Percentiles rank a stretch among this genome's conserved stretches.
Conservation (phyloP, 2,329 filamentous ascomycete genomes). For the Cladophialophora immunda region DNA sequence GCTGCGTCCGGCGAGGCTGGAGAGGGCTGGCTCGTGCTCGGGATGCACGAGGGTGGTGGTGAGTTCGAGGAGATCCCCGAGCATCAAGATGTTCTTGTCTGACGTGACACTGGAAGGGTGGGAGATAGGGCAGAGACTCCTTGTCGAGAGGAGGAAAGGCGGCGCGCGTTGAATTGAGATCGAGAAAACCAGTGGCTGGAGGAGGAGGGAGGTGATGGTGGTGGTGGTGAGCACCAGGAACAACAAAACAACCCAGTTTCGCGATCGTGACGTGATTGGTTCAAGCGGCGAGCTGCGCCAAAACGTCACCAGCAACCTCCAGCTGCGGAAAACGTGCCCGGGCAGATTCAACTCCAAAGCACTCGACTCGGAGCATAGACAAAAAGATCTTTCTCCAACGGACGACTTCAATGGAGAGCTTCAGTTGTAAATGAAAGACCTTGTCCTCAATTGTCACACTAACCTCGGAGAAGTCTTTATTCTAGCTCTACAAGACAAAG, state of each 20-base stretch:
- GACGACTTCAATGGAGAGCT: background rate
- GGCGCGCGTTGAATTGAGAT: background rate
- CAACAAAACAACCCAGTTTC: constrained; percentile 15
- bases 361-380: background rate
- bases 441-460: background rate
- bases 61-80: constrained; percentile 37
- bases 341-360: background rate
- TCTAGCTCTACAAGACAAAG: background rate
- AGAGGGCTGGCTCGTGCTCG: constrained; percentile 28
- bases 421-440: background rate
- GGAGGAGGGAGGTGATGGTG: constrained; percentile 2
- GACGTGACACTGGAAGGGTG: background rate
- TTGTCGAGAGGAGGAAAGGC: background rate
- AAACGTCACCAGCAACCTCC: constrained; percentile 15
- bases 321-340: background rate
- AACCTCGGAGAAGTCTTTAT: background rate
- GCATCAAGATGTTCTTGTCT: constrained; percentile 25
- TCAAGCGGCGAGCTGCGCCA: background rate
- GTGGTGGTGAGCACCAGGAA: background rate
- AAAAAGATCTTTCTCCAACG: background rate
- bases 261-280: constrained; percentile 39
- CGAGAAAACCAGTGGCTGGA: constrained; percentile 27
- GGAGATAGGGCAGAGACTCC: background rate
- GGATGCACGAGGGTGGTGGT: constrained; percentile 32
- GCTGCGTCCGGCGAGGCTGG: constrained; percentile 12